Base-by-base conservation (phyloP, 2,329 filamentous ascomycete species). In the Cercospora sp. region DNA sequence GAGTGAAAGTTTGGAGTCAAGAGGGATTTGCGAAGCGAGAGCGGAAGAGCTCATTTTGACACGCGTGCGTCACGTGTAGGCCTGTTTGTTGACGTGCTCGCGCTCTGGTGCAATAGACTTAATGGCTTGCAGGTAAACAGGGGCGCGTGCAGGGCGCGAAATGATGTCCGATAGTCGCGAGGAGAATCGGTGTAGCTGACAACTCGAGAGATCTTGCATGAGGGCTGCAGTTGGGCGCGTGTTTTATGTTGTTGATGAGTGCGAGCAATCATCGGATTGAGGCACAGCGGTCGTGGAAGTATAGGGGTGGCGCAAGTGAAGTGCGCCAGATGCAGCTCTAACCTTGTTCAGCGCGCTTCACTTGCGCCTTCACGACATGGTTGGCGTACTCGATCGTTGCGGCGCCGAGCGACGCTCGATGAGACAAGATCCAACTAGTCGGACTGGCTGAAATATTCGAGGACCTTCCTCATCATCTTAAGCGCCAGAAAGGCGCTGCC, bases 1-100 rank as follows among this genome's bases (percentile, higher is more conserved):
- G 18, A 67, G 28, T 30, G 57, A 51, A 33, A 69, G 58, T 53
- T 36, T 67, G 48, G 61, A 57, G 26, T 69, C 67, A 20, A 65
- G 28, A 13, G 61, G 58, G 6, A 69, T 60, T 28, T 66, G 57
- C 13, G 18, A 18, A 48, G 60, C 60, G 28, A 42, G 23, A 18
- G 36, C 18, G 26, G 60, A 62, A 6, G 60, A 42, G n/a, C n/a
- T 18, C 42, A 45, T 48, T 62, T 28, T 62, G 60, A 62, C 60
- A 23, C 20, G 26, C 9, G 60, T 62, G 60, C 60, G 60, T 62
- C 60, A 62, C 60, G 60, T 62, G 60, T 62, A 23, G 3, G 33
- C 18, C 20, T 30, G 39, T 59, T 59, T 36, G 55, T 36, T 59
- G 48, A 53, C 48, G 48, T 53, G 23, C 48, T 53, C 48, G 23